A percentile compares a stretch with the other conserved stretches of the same genome.
phyloP scores from a whole-genome alignment of 2,329 filamentous ascomycete genomes.

The Neurospora sp. region DNA sequence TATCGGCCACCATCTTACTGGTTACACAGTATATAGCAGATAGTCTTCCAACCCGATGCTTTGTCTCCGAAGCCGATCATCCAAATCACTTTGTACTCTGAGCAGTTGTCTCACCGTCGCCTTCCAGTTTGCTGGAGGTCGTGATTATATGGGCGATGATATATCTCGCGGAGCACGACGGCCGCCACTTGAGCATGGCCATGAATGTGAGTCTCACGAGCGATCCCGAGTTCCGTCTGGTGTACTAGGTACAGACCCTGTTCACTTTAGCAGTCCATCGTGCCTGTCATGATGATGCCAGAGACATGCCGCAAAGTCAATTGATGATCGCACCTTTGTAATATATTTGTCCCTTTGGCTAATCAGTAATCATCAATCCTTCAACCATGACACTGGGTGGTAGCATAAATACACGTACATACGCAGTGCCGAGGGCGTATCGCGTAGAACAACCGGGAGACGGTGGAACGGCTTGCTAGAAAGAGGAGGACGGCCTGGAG shows the following conservation, averaged over 20 bases:
- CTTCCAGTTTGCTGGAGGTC: neutral
- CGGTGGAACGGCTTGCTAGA: neutral
- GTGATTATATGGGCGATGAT: neutral
- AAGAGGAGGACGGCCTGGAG: slow-evolving; percentile 4
- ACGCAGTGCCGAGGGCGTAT: neutral
- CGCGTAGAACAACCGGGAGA: neutral
- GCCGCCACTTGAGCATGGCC: neutral
- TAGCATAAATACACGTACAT: neutral
- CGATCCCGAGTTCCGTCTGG: neutral
- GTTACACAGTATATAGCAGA: neutral
- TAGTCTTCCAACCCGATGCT: neutral
- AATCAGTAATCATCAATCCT: neutral
- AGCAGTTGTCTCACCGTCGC: neutral
- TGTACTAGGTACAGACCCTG: neutral
- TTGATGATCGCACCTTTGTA: neutral
- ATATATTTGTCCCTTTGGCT: neutral
- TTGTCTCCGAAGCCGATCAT: neutral
- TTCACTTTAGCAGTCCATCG: neutral
- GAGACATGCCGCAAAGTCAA: neutral
- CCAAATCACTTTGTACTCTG: neutral
- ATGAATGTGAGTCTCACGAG: neutral
- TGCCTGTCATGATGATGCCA: neutral
- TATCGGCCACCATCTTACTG: neutral
- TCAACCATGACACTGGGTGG: neutral
- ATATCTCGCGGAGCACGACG: neutral